Evolutionary conservation across 371 early-diverging fungal species (phyloP), one percentile per base, ranked within the genome.

Genomic region (Aphelidium insulamus): DNA sequence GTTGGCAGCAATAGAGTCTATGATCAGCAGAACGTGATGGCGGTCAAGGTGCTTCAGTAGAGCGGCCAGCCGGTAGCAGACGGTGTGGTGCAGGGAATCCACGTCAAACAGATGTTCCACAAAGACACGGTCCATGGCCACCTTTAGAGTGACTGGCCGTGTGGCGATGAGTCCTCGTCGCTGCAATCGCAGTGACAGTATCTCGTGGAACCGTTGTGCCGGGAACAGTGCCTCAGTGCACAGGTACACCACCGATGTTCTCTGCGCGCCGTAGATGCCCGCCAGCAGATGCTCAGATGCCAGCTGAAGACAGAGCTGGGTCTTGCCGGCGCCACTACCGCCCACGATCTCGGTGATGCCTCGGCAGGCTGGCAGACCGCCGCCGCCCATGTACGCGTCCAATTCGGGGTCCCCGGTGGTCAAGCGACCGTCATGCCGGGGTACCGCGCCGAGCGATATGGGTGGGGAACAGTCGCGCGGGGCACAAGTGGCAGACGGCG

Each of bases 231-330:
- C 23, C 5, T 21, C 22, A 5, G 34, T 33, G 7, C 18, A 17
- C 6, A 33, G 21, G 26, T 33, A 24, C 24, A 33, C 17, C 10
- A 12, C n/a, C 30, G 10, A 30, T 30, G 3, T 3, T 2, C 11
- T 5, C 33, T n/a, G n/a, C n/a, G n/a, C 33, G 2, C 33, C 21
- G 1, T 12, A 6, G 1, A 3, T n/a, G 16, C 2, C 15, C 5
- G 10, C 7, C 5, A 5, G 22, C 22, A 16, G 32, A 10, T 14
- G 17, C 2, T 10, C 12, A 12, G n/a, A 19, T 18, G 17, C 15
- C 11, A 36, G 17, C n/a, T 36, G 37, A 1, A 36, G 19, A 4
- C 37, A 36, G 11, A 36, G 37, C 12, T 33, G 28, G 18, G 37
- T 21, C 34, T 36, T 36, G 34, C 37, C 37, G 11, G 34, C 32